Base-by-base conservation (phyloP, 495 filamentous ascomycete species). In the Penicillium maclennaniae region DNA sequence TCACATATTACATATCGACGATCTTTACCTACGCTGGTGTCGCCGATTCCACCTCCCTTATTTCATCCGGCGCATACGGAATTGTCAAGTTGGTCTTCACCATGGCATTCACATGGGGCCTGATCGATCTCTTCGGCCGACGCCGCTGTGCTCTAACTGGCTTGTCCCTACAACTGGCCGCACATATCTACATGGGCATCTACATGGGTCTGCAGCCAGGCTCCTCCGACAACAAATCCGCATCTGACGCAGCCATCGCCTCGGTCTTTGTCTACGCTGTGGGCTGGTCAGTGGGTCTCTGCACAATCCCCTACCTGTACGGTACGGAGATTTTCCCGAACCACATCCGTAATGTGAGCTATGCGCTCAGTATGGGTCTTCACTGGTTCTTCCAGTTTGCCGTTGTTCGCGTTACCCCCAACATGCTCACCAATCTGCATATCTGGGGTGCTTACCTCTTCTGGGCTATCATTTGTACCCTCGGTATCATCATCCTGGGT, bases 351-450 rank as follows among this genome's bases (percentile, higher is more conserved):
- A 74, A 71, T 47, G 60, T 73, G 15, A 67, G 70, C 49, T 76
- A 77, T 45, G 72, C 70, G 6, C 51, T 61, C 40, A 75, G 71
- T 38, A 77, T 76, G 73, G 63, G 63, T 0, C 53, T 76, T 25
- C 74, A 76, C 52, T 77, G 74, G 74, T 71, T 74, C 55, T 77
- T 75, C 61, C 73, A 76, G 60, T 77, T 77, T 55, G 73, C 74
- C 21, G 73, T 77, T 19, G 74, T 77, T 16, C 70, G 73, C 6
- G 74, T 77, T 16, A 77, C 74, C 2, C 70, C 70, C 0, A 74
- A 74, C 51, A 76, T 77, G 74, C 72, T 78, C 45, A 67, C 61
- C 28, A 63, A 63, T 15, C 54, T 77, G 37, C 37, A 75, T 45
- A 59, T 73, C 16, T 77, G 72, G 73, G 74, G 74, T 4, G 74